Conservation (phyloP, 2,329 filamentous ascomycete species). For the Podosphaera xanthii region DNA sequence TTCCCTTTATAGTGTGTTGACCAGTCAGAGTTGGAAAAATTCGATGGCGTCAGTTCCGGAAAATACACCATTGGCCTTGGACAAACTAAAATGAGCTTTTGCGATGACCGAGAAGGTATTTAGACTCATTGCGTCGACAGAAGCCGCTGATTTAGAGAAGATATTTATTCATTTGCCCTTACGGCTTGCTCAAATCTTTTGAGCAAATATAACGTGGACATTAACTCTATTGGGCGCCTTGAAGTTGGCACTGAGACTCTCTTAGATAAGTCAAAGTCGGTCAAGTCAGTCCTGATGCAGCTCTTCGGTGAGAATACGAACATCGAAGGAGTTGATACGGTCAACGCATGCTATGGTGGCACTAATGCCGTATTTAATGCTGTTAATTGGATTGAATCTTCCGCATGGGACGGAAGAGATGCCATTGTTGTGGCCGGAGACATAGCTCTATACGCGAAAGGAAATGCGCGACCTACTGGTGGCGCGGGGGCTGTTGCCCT, state of each 20-base stretch:
- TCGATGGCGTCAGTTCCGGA: conserved; percentile 58
- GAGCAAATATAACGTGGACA: conserved; percentile 64
- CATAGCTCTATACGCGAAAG: conserved; percentile 71
- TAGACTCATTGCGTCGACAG: background rate
- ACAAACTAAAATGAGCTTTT: conserved; percentile 84
- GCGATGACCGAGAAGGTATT: conserved; percentile 65
- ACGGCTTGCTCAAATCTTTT: conserved; percentile 58
- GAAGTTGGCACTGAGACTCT: conserved; percentile 74
- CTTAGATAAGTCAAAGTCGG: conserved; percentile 75
- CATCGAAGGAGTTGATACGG: conserved; percentile 60
- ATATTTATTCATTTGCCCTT: conserved; percentile 71
- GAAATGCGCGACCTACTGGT: conserved; percentile 57
- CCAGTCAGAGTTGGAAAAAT: conserved; percentile 62
- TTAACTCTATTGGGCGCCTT: conserved; percentile 53
- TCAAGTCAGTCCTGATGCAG: conserved; percentile 77
- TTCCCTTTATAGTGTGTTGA: conserved; percentile 46
- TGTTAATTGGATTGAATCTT: conserved; percentile 71
- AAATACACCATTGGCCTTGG: conserved; percentile 85
- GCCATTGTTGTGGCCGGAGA: conserved; percentile 62
- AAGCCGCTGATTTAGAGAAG: conserved; percentile 20
- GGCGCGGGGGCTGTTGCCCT: conserved; percentile 61
- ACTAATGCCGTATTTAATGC: conserved; percentile 70
- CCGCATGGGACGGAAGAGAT: conserved; percentile 65
- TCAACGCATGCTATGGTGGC: conserved; percentile 73
- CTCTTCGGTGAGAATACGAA: conserved; percentile 66